Evolutionary conservation across 805 yeast genomes (phyloP).

Genomic region (Sporopachydermia quercuum): DNA sequence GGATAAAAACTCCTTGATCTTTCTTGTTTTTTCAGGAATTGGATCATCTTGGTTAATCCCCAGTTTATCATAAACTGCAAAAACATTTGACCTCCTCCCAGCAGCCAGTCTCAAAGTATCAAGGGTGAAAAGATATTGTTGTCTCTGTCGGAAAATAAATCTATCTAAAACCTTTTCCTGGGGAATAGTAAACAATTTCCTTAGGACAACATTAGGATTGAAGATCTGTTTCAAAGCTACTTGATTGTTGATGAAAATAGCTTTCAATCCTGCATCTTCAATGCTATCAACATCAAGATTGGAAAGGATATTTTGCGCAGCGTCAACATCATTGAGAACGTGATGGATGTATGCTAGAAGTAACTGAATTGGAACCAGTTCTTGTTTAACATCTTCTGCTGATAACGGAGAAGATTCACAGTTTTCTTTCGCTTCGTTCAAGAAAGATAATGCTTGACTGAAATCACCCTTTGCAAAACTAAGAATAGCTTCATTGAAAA

Average conservation of each 20-base stretch:
- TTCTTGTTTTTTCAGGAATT: neutral
- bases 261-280: constrained; percentile 25
- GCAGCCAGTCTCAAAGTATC: neutral
- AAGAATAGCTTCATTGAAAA: constrained; percentile 45
- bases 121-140: neutral
- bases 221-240: constrained; percentile 13
- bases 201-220: constrained; percentile 15
- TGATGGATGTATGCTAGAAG: constrained; percentile 44
- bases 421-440: constrained; percentile 29
- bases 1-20: neutral
- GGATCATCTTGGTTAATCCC: neutral
- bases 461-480: constrained; percentile 27
- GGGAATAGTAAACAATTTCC: constrained; percentile 6
- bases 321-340: constrained; percentile 20
- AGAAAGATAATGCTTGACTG: constrained; percentile 24
- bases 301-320: constrained; percentile 24
- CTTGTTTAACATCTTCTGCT: constrained; percentile 31
- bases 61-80: neutral
- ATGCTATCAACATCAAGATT: constrained; percentile 17
- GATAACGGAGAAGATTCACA: constrained; percentile 27
- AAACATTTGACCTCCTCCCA: neutral
- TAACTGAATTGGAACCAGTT: constrained; percentile 40
- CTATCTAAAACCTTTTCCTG: neutral
- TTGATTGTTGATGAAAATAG: constrained; percentile 31
- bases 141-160: neutral